phyloP scores from a whole-genome alignment of 2,329 filamentous ascomycete genomes.

The Claviceps arundinis region DNA sequence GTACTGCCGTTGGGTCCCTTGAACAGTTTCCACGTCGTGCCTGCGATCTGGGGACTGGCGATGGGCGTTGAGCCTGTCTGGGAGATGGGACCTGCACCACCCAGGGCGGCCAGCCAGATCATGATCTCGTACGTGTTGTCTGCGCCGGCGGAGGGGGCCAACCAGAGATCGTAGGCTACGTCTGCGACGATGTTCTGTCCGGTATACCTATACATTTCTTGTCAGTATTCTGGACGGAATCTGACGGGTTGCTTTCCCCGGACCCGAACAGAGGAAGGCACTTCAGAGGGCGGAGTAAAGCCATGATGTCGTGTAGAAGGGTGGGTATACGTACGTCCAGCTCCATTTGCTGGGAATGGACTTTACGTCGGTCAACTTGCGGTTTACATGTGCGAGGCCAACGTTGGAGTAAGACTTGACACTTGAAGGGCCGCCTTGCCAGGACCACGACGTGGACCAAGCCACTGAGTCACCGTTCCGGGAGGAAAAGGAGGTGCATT shows the following conservation, averaged over 20 bases:
- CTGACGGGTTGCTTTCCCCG: no score
- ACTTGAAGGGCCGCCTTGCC: neutral
- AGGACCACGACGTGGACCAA: neutral
- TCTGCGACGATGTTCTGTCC: conserved; percentile 31
- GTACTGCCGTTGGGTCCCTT: conserved; percentile 41
- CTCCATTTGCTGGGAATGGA: neutral
- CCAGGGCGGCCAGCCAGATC: conserved; percentile 48
- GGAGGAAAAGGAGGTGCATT: neutral
- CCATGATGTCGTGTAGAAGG: neutral
- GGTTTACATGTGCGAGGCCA: neutral
- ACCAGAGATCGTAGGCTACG: conserved; percentile 50
- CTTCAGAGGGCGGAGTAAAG: no score
- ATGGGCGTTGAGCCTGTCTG: conserved; percentile 12
- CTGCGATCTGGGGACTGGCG: neutral
- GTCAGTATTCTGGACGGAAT: no score
- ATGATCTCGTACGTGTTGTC: conserved; percentile 47
- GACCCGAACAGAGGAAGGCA: no score
- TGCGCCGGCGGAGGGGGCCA: conserved; percentile 29
- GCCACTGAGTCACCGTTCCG: neutral
- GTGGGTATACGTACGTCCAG: neutral
- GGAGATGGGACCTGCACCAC: conserved; percentile 43
- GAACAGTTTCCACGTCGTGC: conserved; percentile 43
- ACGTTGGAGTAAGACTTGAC: neutral
- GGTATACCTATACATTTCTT: conserved; percentile 17
- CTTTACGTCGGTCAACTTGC: neutral